Evolutionary conservation across 495 filamentous ascomycete genomes (phyloP).

Genomic region (Hypoxylon perforatum): DNA sequence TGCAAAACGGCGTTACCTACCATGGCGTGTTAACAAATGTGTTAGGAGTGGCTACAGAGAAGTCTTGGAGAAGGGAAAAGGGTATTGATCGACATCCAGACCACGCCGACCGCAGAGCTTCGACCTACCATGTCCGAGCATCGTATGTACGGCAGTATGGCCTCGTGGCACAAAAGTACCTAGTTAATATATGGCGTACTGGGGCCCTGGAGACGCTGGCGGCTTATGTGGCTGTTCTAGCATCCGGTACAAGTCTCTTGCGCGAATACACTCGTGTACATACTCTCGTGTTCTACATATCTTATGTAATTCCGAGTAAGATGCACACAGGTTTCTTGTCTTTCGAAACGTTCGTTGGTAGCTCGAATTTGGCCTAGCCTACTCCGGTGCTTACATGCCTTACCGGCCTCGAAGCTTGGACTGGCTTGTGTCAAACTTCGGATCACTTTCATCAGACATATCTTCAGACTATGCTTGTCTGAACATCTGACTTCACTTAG

Average conservation of each 20-base stretch:
- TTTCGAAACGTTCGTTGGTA: constrained; percentile 28
- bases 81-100: constrained; percentile 35
- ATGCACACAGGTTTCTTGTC: constrained; percentile 20
- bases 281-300: constrained; percentile 17
- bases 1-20: constrained; percentile 25
- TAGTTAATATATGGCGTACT: constrained; percentile 42
- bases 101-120: constrained; percentile 17
- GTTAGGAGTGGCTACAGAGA: constrained; percentile 25
- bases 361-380: constrained; percentile 19
- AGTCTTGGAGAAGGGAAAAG: constrained; percentile 19
- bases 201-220: constrained; percentile 36
- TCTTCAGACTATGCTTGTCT: neutral
- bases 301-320: constrained; percentile 41
- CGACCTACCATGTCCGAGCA: constrained; percentile 30
- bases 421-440: constrained; percentile 5
- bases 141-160: constrained; percentile 23
- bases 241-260: constrained; percentile 29
- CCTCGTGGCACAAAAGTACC: constrained; percentile 45
- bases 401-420: constrained; percentile 24
- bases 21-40: constrained; percentile 20
- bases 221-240: constrained; percentile 43
- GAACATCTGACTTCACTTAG: constrained; percentile 1
- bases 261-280: constrained; percentile 29
- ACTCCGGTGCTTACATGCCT: constrained; percentile 5
- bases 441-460: neutral